These are phyloP conservation scores for Selaginella tamariscina DNA, from an alignment of 75 land plant genomes.

Conservation along the genomic window DNA sequence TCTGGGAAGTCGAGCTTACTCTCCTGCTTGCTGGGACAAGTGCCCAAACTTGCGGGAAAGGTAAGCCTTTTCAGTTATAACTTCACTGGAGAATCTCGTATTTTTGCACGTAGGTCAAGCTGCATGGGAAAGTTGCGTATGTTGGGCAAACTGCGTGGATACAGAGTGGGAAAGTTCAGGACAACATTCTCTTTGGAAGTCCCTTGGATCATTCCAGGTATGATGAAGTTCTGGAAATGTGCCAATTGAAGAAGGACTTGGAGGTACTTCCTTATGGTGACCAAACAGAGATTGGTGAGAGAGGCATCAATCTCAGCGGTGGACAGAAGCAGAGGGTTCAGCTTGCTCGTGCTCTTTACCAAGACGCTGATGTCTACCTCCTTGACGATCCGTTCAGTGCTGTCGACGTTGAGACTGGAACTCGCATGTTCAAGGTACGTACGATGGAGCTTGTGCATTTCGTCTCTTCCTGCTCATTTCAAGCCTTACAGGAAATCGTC, in stretches of 20 bases:
- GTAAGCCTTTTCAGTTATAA: neutral
- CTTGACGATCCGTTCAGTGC: slow-evolving; percentile 12
- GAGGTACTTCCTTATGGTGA: slow-evolving; percentile 3
- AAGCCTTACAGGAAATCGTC: neutral
- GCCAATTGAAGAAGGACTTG: slow-evolving; percentile 3
- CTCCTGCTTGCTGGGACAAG: slow-evolving; percentile 3
- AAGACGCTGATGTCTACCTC: slow-evolving; percentile 4
- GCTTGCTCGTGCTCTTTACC: slow-evolving; percentile 5
- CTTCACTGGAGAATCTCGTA: neutral
- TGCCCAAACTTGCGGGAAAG: slow-evolving; percentile 7
- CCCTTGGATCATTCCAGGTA: neutral
- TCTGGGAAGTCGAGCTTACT: neutral
- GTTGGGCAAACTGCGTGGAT: slow-evolving; percentile 13
- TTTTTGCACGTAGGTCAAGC: slow-evolving; percentile 2
- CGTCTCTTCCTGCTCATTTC: neutral
- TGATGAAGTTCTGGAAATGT: slow-evolving; percentile 9
- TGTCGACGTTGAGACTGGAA: slow-evolving; percentile 4
- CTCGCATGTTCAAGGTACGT: slow-evolving; percentile 9
- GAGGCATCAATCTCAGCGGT: slow-evolving; percentile 4
- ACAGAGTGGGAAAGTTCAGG: slow-evolving; percentile 7
- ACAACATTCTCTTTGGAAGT: slow-evolving; percentile 6
- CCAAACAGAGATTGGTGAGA: slow-evolving; percentile 8
- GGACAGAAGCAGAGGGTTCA: slow-evolving; percentile 10
- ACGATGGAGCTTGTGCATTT: neutral
- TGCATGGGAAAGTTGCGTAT: slow-evolving; percentile 10